Evolutionary conservation across 139 green algal genomes (phyloP).

Genomic region (Volvox africanus): DNA sequence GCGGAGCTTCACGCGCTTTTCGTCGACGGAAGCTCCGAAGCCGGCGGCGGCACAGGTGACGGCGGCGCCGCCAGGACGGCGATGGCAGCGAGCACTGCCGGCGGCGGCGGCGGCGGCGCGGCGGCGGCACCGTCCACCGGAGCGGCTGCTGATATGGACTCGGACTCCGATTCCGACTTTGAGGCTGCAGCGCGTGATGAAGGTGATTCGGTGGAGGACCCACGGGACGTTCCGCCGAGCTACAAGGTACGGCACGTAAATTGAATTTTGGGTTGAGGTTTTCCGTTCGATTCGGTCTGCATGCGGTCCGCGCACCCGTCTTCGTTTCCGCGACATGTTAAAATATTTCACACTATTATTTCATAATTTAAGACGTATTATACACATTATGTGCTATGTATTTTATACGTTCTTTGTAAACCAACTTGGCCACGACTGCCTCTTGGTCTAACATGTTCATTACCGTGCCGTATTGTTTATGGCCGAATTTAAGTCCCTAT

Average conservation of each 20-base stretch:
- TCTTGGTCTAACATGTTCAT: too few species aligned
- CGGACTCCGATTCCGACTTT: conserved; percentile 18
- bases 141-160: background rate
- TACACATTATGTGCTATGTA: too few species aligned
- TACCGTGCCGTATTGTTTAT: too few species aligned
- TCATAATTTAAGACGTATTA: too few species aligned
- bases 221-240: conserved; percentile 53
- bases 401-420: too few species aligned
- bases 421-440: too few species aligned
- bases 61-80: background rate
- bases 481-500: too few species aligned
- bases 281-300: too few species aligned
- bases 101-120: background rate
- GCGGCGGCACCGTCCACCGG: background rate
- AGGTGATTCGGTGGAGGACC: conserved; percentile 18
- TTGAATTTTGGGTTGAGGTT: too few species aligned
- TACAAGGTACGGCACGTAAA: conserved; percentile 47
- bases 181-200: conserved; percentile 18
- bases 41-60: conserved; percentile 1
- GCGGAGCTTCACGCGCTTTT: background rate
- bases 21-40: background rate
- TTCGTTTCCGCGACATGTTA: too few species aligned
- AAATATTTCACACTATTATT: too few species aligned
- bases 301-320: too few species aligned
- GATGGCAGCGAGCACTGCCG: background rate